Evolutionary conservation across 2,329 filamentous ascomycete genomes (phyloP).

Genomic region (Sporothrix pseudoabietina): DNA sequence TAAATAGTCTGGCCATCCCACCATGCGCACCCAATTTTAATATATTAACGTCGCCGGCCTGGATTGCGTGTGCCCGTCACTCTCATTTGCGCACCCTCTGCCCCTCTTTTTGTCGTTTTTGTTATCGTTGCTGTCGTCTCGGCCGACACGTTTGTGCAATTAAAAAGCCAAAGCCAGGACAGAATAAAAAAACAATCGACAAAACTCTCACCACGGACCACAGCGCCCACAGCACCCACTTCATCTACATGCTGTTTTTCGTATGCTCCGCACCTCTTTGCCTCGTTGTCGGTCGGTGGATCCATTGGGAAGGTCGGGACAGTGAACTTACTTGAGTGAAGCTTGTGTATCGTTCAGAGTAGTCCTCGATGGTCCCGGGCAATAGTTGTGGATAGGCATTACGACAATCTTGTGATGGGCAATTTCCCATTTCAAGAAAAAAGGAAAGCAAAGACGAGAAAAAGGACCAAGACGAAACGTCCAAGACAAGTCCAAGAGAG

Average conservation of each 20-base stretch:
- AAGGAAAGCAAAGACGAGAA: neutral
- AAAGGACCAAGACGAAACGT: neutral
- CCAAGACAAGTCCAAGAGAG: no score
- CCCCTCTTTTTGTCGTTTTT: neutral
- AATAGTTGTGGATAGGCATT: neutral
- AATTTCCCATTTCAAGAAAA: neutral
- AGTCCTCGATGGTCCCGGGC: neutral
- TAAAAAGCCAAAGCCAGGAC: neutral
- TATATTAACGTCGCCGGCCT: neutral
- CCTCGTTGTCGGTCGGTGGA: neutral
- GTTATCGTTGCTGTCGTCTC: neutral
- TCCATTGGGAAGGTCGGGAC: neutral
- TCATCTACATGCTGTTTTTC: neutral
- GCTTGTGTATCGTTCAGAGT: neutral
- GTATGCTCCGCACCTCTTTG: neutral
- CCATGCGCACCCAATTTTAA: neutral
- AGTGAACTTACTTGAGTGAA: neutral
- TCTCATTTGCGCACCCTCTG: neutral
- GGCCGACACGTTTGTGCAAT: neutral
- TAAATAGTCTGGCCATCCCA: neutral
- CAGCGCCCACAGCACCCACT: neutral
- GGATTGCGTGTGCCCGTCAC: conserved; percentile 6
- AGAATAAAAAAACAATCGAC: neutral
- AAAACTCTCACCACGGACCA: neutral
- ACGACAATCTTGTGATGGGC: neutral